Percentiles rank a stretch among this genome's conserved stretches.
phyloP scores from a whole-genome alignment of 352 stramenopile species.

The Phytophthora capsici region DNA sequence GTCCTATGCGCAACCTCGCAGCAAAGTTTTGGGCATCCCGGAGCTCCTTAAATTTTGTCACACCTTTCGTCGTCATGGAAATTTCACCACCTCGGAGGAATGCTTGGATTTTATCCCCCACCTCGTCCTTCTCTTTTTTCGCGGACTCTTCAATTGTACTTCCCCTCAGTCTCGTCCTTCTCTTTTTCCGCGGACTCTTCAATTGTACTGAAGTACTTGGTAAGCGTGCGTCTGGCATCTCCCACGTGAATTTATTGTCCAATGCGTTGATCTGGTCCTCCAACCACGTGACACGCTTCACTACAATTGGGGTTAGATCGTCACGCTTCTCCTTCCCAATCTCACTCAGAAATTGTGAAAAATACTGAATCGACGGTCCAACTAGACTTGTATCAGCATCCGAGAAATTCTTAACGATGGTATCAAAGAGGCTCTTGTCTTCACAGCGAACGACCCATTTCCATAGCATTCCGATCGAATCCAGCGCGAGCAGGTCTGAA shows the following conservation, averaged over 20 bases:
- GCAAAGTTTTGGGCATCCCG: slow-evolving; percentile 11
- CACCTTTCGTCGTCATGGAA: slow-evolving; percentile 4
- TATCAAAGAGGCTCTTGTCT: not conserved
- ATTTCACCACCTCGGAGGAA: slow-evolving; percentile 17
- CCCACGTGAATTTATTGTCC: slow-evolving; percentile 25
- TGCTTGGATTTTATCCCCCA: slow-evolving; percentile 3
- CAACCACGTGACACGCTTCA: slow-evolving; percentile 11
- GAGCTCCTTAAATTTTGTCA: not conserved
- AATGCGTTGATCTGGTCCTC: slow-evolving; percentile 2
- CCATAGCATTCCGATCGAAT: not conserved
- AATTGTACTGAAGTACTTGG: too few species aligned
- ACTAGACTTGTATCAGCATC: not conserved
- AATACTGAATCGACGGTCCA: slow-evolving; percentile 1
- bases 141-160: too few species aligned
- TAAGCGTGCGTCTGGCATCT: slow-evolving; percentile 15
- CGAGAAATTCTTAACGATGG: not conserved
- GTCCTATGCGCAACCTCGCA: not conserved
- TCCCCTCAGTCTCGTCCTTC: too few species aligned
- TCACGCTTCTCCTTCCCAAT: not conserved
- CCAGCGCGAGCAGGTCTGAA: not conserved
- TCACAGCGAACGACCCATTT: not conserved
- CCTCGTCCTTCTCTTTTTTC: too few species aligned
- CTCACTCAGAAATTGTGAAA: slow-evolving; percentile 1
- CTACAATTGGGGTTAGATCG: not conserved
- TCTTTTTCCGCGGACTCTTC: too few species aligned